Evolutionary conservation across 192 early-diverging fungal genomes (phyloP).

Genomic region (Backusella tuberculispora): DNA sequence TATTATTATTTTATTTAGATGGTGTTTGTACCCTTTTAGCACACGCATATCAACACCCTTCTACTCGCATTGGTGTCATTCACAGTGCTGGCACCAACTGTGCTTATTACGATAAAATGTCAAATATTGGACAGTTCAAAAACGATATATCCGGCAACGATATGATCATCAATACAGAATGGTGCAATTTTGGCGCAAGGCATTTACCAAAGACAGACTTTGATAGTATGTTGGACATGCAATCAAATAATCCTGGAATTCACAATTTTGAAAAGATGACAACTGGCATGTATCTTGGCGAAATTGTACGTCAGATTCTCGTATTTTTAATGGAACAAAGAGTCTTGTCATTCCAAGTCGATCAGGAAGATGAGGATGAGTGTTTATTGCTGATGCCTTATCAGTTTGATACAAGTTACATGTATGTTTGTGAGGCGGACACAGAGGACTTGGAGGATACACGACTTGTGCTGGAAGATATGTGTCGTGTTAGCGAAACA

Average conservation of each 20-base stretch:
- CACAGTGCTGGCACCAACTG: conserved; percentile 95
- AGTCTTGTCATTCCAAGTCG: conserved; percentile 54
- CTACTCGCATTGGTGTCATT: conserved; percentile 83
- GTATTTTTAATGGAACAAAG: conserved; percentile 79
- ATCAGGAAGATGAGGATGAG: conserved; percentile 35
- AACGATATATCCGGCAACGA: conserved; percentile 39
- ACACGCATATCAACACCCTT: conserved; percentile 75
- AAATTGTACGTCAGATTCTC: conserved; percentile 79
- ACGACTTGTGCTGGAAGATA: conserved; percentile 70
- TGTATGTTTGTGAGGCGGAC: conserved; percentile 74
- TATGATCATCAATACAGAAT: conserved; percentile 95
- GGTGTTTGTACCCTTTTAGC: conserved; percentile 90
- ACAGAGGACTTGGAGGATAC: conserved; percentile 63
- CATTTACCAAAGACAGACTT: conserved; percentile 81
- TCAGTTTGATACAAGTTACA: conserved; percentile 76
- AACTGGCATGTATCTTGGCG: conserved; percentile 91
- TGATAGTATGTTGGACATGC: conserved; percentile 81
- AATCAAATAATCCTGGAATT: conserved; percentile 75
- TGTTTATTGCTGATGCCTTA: conserved; percentile 64
- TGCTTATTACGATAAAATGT: conserved; percentile 66
- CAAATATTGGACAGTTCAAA: conserved; percentile 54
- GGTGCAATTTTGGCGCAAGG: conserved; percentile 84
- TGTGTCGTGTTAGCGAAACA: conserved; percentile 65
- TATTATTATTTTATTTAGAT: too few relatives aligned
- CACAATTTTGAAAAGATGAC: conserved; percentile 95